These are phyloP conservation scores for Sporothrix inflata DNA, from an alignment of 2,329 filamentous ascomycete genomes.

Conservation along the genomic window DNA sequence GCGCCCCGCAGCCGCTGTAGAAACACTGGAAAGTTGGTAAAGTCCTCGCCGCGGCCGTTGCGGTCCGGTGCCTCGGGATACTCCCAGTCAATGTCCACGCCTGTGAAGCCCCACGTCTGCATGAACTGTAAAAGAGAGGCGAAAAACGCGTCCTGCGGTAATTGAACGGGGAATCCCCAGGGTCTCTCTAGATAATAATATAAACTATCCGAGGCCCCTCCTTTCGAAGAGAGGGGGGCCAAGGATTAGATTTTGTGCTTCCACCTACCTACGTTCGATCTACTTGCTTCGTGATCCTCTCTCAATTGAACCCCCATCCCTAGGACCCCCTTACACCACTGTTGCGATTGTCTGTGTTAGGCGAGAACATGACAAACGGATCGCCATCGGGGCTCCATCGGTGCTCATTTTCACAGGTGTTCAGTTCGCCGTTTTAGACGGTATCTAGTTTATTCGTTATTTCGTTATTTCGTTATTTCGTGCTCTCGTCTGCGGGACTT, in stretches of 20 bases:
- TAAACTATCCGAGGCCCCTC: no score
- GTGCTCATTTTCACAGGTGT: background rate
- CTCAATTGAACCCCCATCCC: no score
- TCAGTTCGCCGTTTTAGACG: background rate
- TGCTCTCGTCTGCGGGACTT: background rate
- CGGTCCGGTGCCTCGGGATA: constrained; percentile 34
- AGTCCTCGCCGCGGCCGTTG: constrained; percentile 34
- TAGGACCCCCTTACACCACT: no score
- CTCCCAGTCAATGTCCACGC: constrained; percentile 31
- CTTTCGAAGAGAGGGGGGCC: no score
- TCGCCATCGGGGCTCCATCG: background rate
- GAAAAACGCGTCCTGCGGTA: constrained; percentile 34
- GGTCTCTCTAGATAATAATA: no score
- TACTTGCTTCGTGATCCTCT: no score
- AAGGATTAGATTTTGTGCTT: no score
- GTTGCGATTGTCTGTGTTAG: constrained; percentile 16
- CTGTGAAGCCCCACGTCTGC: constrained; percentile 24
- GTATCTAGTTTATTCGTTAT: background rate
- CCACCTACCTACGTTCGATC: no score
- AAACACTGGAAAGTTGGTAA: constrained; percentile 26
- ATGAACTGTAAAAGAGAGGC: constrained; percentile 31
- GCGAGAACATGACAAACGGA: constrained; percentile 22
- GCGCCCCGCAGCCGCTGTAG: constrained; percentile 12
- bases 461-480: background rate
- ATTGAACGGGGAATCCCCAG: no score